Evolutionary conservation across 208 protist genomes (phyloP).

Genomic region (Jaenimonas drosophilae): DNA sequence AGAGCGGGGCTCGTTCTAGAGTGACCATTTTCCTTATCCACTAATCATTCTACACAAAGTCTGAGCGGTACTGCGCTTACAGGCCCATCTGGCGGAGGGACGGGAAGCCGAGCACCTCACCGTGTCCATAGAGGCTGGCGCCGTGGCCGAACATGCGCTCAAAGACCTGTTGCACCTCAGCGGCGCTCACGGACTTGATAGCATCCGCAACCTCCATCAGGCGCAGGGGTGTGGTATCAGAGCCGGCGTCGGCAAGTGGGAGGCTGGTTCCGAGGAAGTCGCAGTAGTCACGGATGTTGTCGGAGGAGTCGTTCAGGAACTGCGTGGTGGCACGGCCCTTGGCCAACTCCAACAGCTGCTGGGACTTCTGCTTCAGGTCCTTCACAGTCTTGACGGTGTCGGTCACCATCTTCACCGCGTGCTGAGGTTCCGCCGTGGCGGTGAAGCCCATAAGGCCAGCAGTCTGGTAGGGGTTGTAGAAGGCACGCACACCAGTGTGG

Average conservation of each 20-base stretch:
- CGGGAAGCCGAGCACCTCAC: slow-evolving; percentile 73
- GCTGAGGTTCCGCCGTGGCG: slow-evolving; percentile 28
- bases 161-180: slow-evolving; percentile 57
- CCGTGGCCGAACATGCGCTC: slow-evolving; percentile 60
- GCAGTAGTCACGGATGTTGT: slow-evolving; percentile 73
- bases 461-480: slow-evolving; percentile 73
- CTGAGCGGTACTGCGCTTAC: too few relatives aligned
- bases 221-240: slow-evolving; percentile 21
- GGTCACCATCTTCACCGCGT: slow-evolving; percentile 51
- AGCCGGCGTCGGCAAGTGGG: slow-evolving; percentile 12
- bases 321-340: slow-evolving; percentile 54
- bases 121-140: slow-evolving; percentile 62
- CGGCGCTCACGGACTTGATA: slow-evolving; percentile 35
- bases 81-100: slow-evolving; percentile 75
- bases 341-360: slow-evolving; percentile 27
- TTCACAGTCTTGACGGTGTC: slow-evolving; percentile 45
- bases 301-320: slow-evolving; percentile 42
- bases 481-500: slow-evolving; percentile 45
- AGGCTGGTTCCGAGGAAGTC: slow-evolving; percentile 82
- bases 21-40: too few relatives aligned
- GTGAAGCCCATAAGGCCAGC: slow-evolving; percentile 81
- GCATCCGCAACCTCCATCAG: slow-evolving; percentile 55
- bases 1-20: background rate
- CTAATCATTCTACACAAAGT: too few relatives aligned
- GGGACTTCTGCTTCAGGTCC: slow-evolving; percentile 17